Conservation (phyloP, 805 yeast genomes). For the Kluyveromyces lactis region DNA sequence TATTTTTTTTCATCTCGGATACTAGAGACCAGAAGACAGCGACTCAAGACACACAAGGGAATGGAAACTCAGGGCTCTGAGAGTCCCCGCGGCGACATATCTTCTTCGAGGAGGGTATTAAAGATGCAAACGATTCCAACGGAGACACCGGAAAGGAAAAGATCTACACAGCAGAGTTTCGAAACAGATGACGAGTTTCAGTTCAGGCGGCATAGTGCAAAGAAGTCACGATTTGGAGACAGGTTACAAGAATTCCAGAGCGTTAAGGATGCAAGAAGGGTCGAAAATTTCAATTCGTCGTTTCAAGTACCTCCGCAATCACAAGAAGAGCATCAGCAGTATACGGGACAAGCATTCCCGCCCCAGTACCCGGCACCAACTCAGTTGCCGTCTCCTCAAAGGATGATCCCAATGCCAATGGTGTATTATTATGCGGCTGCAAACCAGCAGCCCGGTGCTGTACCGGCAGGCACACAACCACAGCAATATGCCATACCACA, state of each 20-base stretch:
- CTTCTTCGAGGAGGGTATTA: conserved; percentile 2
- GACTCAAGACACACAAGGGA: not conserved
- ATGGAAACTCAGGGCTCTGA: conserved; percentile 2
- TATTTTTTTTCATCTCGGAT: too few relatives aligned
- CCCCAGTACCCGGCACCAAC: not conserved
- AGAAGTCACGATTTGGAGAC: conserved; percentile 21
- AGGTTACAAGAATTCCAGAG: conserved; percentile 18
- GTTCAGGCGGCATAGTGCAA: conserved; percentile 25
- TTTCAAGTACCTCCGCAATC: conserved; percentile 6
- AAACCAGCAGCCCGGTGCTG: not conserved
- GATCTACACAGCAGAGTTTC: conserved; percentile 7
- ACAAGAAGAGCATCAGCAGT: not conserved
- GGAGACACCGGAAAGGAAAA: conserved; percentile 2
- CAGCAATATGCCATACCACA: conserved; percentile 1
- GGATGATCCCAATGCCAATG: conserved; percentile 15
- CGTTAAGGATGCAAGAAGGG: conserved; percentile 22
- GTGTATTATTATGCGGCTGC: conserved; percentile 16
- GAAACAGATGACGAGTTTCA: conserved; percentile 27
- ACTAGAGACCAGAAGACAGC: too few relatives aligned
- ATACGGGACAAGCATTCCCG: not conserved
- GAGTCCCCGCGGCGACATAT: not conserved
- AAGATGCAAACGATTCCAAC: conserved; percentile 12
- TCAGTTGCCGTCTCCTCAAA: conserved; percentile 6
- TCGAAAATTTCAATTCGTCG: conserved; percentile 29
- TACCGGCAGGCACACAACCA: not conserved